phyloP scores from a whole-genome alignment of 164 flowering plant genomes.

The Hamamelis virginiana region DNA sequence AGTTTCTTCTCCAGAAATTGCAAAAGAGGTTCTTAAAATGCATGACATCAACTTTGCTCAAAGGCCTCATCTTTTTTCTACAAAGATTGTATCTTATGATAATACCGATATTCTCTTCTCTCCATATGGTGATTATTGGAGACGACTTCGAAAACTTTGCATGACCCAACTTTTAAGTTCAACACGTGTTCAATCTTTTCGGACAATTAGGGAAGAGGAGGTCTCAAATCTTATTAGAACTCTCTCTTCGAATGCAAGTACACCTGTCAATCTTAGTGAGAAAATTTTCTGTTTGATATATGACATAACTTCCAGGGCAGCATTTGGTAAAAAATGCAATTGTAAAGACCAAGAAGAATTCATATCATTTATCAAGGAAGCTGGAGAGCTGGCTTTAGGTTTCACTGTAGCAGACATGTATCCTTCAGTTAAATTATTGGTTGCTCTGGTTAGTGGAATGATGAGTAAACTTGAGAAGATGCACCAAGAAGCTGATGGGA shows the following conservation, averaged over 20 bases:
- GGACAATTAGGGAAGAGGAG: constrained; percentile 35
- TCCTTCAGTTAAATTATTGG: constrained; percentile 25
- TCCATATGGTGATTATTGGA: constrained; percentile 41
- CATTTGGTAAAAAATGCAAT: constrained; percentile 23
- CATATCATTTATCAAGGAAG: constrained; percentile 7
- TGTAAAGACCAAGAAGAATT: constrained; percentile 21
- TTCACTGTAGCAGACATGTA: constrained; percentile 14
- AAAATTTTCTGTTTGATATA: constrained; percentile 13
- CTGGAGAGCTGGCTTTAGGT: constrained; percentile 7
- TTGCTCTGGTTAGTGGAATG: constrained; percentile 22
- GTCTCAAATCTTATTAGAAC: constrained; percentile 12
- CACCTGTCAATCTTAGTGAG: constrained; percentile 17
- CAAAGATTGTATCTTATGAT: constrained; percentile 11
- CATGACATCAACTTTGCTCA: constrained; percentile 8
- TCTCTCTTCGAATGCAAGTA: not conserved
- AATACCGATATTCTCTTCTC: constrained; percentile 17
- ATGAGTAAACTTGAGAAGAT: constrained; percentile 19
- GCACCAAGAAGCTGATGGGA: constrained; percentile 19
- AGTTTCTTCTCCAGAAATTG: constrained; percentile 10
- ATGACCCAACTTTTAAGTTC: constrained; percentile 28
- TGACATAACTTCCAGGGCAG: constrained; percentile 22
- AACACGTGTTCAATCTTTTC: constrained; percentile 26
- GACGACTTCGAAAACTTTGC: constrained; percentile 36
- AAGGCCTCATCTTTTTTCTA: constrained; percentile 7
- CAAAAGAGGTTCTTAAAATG: constrained; percentile 6